A percentile compares a stretch with the other conserved stretches of the same genome.
phyloP scores from a whole-genome alignment of 2,329 filamentous ascomycete species.

The Apiospora rasikravindrae region DNA sequence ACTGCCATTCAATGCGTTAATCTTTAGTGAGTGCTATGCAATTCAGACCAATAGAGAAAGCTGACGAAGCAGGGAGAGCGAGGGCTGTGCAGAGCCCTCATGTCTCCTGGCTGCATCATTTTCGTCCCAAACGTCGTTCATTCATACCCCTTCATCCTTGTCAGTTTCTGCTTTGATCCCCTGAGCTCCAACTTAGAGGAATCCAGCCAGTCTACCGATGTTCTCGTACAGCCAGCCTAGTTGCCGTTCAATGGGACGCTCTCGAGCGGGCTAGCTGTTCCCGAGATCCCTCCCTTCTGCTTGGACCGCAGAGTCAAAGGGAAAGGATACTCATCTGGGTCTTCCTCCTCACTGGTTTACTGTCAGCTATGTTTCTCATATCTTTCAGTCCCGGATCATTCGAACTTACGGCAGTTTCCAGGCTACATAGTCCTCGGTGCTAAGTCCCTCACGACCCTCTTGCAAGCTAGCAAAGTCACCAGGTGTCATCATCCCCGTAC shows the following conservation, averaged over 20 bases:
- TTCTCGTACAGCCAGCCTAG: slow-evolving; percentile 29
- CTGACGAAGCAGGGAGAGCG: not conserved
- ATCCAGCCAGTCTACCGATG: not conserved
- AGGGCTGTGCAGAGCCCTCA: not conserved
- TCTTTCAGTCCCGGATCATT: not conserved
- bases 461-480: slow-evolving; percentile 97
- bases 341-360: slow-evolving; percentile 80
- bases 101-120: not conserved
- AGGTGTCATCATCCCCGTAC: slow-evolving; percentile 97
- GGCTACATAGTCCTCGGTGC: slow-evolving; percentile 95
- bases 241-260: slow-evolving; percentile 48
- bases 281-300: slow-evolving; percentile 42
- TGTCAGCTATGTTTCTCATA: slow-evolving; percentile 36
- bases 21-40: slow-evolving; percentile 18
- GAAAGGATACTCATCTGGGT: slow-evolving; percentile 74
- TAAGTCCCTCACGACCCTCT: slow-evolving; percentile 90
- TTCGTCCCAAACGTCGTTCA: not conserved
- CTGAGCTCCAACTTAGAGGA: not conserved
- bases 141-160: not conserved
- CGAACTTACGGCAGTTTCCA: slow-evolving; percentile 97
- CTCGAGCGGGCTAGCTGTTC: slow-evolving; percentile 48
- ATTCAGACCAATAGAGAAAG: not conserved
- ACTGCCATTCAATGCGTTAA: slow-evolving; percentile 18
- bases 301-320: slow-evolving; percentile 62
- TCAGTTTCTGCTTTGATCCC: not conserved